Evolutionary conservation across 768 basidiomycete genomes (phyloP).

Genomic region (Kondoa subrosea): DNA sequence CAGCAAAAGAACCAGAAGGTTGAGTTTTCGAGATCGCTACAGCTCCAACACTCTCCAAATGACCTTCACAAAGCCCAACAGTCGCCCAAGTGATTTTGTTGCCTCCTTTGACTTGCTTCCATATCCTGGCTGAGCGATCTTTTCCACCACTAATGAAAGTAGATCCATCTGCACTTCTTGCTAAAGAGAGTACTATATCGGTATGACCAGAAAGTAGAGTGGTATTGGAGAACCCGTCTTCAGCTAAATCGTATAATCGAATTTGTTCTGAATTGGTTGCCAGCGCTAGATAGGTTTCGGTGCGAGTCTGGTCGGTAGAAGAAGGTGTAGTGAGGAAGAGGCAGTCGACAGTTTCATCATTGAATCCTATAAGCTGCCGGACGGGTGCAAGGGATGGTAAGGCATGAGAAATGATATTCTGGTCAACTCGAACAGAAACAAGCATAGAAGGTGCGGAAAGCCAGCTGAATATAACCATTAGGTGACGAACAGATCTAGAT

Average conservation of each 20-base stretch:
- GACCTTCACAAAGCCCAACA: constrained; percentile 76
- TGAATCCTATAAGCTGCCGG: constrained; percentile 87
- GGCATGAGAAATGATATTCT: constrained; percentile 87
- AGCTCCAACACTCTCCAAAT: constrained; percentile 83
- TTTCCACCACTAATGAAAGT: constrained; percentile 82
- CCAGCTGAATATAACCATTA: background rate
- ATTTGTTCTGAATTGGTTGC: constrained; percentile 97
- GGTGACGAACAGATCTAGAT: background rate
- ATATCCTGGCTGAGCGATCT: constrained; percentile 70
- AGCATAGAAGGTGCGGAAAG: constrained; percentile 32
- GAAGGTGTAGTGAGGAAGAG: constrained; percentile 48
- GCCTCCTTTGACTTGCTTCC: constrained; percentile 35
- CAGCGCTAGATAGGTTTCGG: constrained; percentile 64
- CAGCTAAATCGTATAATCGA: constrained; percentile 69
- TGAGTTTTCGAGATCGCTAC: constrained; percentile 56
- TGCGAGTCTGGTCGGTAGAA: constrained; percentile 19
- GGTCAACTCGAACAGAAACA: constrained; percentile 79
- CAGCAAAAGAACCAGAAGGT: constrained; percentile 44
- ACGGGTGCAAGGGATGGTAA: constrained; percentile 45
- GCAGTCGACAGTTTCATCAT: constrained; percentile 91
- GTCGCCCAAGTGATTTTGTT: constrained; percentile 45
- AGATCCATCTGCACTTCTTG: constrained; percentile 47
- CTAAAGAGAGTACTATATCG: constrained; percentile 78
- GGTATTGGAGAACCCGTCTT: constrained; percentile 32
- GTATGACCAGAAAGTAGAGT: constrained; percentile 72